Evolutionary conservation across 1,284 basidiomycete genomes (phyloP).

Genomic region (Ustilago trichophora): DNA sequence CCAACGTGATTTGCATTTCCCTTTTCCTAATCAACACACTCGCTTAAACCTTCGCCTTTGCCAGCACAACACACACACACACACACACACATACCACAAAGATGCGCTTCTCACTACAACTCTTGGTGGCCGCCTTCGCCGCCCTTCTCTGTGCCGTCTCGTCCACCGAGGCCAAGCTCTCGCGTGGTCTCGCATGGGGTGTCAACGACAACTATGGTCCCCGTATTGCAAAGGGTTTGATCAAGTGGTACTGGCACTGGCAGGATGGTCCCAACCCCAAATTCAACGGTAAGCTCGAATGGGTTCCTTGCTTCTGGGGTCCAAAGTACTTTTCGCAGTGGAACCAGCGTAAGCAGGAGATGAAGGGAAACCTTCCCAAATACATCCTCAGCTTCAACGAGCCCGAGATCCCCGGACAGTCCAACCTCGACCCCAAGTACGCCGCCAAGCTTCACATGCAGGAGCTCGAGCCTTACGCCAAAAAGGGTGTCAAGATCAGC

Average conservation of each 20-base stretch:
- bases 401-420: slow-evolving; percentile 58
- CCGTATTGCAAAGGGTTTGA: slow-evolving; percentile 47
- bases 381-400: slow-evolving; percentile 60
- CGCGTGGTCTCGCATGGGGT: slow-evolving; percentile 58
- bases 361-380: slow-evolving; percentile 40
- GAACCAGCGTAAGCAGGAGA: slow-evolving; percentile 52
- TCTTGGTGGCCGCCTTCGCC: slow-evolving; percentile 36
- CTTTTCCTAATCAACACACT: background rate
- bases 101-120: slow-evolving; percentile 42
- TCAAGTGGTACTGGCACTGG: slow-evolving; percentile 65
- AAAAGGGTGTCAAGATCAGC: slow-evolving; percentile 53
- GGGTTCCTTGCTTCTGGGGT: slow-evolving; percentile 63
- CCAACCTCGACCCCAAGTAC: slow-evolving; percentile 41
- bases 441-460: slow-evolving; percentile 52
- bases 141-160: slow-evolving; percentile 34
- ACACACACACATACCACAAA: too few species aligned
- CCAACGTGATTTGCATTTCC: slow-evolving; percentile 33
- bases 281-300: slow-evolving; percentile 50
- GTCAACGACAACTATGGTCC: slow-evolving; percentile 54
- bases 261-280: slow-evolving; percentile 44
- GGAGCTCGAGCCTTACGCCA: slow-evolving; percentile 58
- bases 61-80: slow-evolving; percentile 1
- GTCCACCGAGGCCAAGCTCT: slow-evolving; percentile 31
- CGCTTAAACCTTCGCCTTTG: background rate
- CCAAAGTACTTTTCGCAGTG: slow-evolving; percentile 50